Percentiles rank a stretch among this genome's conserved stretches.
Conservation (phyloP, 1,139 yeast species). For the Protomyces pachydermus region DNA sequence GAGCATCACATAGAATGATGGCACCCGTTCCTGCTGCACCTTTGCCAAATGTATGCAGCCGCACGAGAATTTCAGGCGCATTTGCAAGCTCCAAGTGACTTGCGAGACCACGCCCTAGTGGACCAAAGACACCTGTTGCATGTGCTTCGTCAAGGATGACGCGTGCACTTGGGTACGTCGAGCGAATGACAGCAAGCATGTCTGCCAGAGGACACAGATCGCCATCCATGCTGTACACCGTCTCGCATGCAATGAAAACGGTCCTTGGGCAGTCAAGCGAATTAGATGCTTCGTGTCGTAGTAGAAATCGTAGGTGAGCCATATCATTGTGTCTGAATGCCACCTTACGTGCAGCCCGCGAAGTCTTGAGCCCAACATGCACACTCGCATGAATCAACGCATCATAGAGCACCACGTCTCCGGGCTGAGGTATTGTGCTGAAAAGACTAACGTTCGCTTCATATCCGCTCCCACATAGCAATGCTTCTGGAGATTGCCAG, state of each 20-base stretch:
- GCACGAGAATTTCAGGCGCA: slow-evolving; percentile 33
- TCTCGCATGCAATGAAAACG: slow-evolving; percentile 36
- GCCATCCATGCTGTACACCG: slow-evolving; percentile 39
- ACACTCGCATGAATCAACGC: slow-evolving; percentile 37
- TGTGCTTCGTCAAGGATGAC: slow-evolving; percentile 38
- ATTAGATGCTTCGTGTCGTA: slow-evolving; percentile 1
- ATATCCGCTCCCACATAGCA: slow-evolving; percentile 36
- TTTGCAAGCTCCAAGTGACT: slow-evolving; percentile 28
- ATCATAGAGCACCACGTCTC: slow-evolving; percentile 36
- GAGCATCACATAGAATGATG: slow-evolving; percentile 33
- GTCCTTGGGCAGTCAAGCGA: slow-evolving; percentile 6
- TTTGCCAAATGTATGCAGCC: slow-evolving; percentile 37
- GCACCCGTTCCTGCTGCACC: slow-evolving; percentile 37
- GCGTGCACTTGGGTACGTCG: slow-evolving; percentile 30
- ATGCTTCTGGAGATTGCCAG: slow-evolving; percentile 34
- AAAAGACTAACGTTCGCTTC: slow-evolving; percentile 37
- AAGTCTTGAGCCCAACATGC: slow-evolving; percentile 36
- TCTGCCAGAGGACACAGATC: slow-evolving; percentile 35
- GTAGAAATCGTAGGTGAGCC: slow-evolving; percentile 2
- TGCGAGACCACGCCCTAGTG: slow-evolving; percentile 35
- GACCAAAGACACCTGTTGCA: slow-evolving; percentile 36
- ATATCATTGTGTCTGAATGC: slow-evolving; percentile 34
- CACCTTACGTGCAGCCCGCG: slow-evolving; percentile 31
- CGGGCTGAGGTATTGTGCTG: slow-evolving; percentile 35
- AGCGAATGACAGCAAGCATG: slow-evolving; percentile 29